Evolutionary conservation across 192 early-diverging fungal species (phyloP).

Genomic region (Globomyces pollinis-pini): DNA sequence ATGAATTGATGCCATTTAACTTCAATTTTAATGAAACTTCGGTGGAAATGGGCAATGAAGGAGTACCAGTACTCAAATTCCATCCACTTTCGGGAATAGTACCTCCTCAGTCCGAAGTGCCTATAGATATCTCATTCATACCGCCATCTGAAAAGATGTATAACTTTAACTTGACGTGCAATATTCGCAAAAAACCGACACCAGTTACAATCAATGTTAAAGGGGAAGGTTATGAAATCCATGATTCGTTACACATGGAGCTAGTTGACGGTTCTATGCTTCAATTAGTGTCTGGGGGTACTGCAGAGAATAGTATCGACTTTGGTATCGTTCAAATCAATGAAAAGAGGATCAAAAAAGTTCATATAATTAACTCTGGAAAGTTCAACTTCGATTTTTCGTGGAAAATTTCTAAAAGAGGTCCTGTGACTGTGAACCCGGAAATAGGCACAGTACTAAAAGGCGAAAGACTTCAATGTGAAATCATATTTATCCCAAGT

Average conservation of each 20-base stretch:
- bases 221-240: conserved; percentile 55
- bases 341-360: conserved; percentile 41
- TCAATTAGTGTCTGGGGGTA: conserved; percentile 22
- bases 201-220: conserved; percentile 53
- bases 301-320: conserved; percentile 38
- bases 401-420: conserved; percentile 35
- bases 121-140: conserved; percentile 43
- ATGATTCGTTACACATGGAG: conserved; percentile 43
- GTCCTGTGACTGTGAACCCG: conserved; percentile 26
- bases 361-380: conserved; percentile 47
- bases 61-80: conserved; percentile 35
- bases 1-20: conserved; percentile 41
- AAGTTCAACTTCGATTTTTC: conserved; percentile 51
- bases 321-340: conserved; percentile 52
- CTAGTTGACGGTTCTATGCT: conserved; percentile 35
- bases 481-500: conserved; percentile 37
- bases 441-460: conserved; percentile 45
- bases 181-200: conserved; percentile 47
- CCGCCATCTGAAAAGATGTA: conserved; percentile 50
- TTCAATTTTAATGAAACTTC: conserved; percentile 50
- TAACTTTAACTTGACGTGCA: conserved; percentile 52
- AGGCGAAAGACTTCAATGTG: conserved; percentile 44
- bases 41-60: conserved; percentile 26
- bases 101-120: conserved; percentile 31
- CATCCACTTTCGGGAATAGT: conserved; percentile 37